Conservation (phyloP, 2,329 filamentous ascomycete species). For the Meredithiella fracta region DNA sequence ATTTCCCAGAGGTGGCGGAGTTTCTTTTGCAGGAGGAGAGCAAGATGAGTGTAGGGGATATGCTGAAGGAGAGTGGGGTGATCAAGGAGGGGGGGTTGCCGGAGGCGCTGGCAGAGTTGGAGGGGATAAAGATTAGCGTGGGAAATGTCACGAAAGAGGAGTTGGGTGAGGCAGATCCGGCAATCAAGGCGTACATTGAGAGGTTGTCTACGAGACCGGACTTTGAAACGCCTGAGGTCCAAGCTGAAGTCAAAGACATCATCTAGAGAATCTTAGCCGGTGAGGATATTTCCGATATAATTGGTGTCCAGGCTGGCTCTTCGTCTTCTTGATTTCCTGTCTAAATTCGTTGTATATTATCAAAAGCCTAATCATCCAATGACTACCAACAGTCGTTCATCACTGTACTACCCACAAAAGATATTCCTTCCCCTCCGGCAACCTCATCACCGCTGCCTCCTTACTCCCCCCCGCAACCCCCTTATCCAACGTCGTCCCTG, state of each 20-base stretch:
- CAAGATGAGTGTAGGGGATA: constrained; percentile 12
- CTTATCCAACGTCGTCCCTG: constrained; percentile 34
- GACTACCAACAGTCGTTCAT: not conserved
- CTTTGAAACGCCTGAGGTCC: constrained; percentile 65
- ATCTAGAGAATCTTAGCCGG: constrained; percentile 66
- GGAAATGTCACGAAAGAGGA: constrained; percentile 52
- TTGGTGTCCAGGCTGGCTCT: not conserved
- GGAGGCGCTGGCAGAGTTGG: constrained; percentile 49
- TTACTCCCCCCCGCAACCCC: constrained; percentile 26
- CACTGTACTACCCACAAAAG: constrained; percentile 39
- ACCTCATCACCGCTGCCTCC: constrained; percentile 38
- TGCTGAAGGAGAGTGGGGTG: constrained; percentile 17
- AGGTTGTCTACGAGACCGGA: constrained; percentile 71
- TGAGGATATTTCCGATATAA: constrained; percentile 37
- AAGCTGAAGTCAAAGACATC: constrained; percentile 60
- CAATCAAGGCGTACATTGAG: constrained; percentile 74
- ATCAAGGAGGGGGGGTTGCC: constrained; percentile 19
- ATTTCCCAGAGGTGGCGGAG: constrained; percentile 57
- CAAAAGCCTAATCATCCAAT: not conserved
- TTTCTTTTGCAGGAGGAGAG: constrained; percentile 40
- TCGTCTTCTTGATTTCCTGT: not conserved
- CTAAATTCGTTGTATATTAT: not conserved
- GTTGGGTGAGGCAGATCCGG: constrained; percentile 48
- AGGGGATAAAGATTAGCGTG: constrained; percentile 62
- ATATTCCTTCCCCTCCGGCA: constrained; percentile 35